Base-by-base conservation (phyloP, 495 filamentous ascomycete genomes). In the Aspergillus funiculosus region DNA sequence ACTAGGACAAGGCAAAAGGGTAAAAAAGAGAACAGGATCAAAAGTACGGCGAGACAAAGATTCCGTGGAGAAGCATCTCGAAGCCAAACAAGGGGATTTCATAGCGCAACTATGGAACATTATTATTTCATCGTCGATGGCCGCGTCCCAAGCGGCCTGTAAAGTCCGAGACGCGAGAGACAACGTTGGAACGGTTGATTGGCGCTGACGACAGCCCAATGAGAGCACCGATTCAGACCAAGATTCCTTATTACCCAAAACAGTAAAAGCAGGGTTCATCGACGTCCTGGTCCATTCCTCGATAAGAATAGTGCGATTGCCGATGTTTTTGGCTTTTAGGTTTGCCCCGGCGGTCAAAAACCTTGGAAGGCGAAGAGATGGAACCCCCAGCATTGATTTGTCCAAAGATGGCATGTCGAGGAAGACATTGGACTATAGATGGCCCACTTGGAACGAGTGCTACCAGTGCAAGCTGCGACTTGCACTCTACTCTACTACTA, bases 401-500 rank as follows among this genome's bases (percentile, higher is more conserved):
- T 50, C 46, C 42, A 30, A 50, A 54, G 37, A 50, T 10, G 52
- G 52, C 36, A 54, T 50, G 52, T 46, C 46, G 51, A 46, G 51
- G 31, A 46, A 31, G 27, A 11, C n/a, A n/a, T n/a, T n/a, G n/a
- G n/a, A n/a, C n/a, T n/a, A n/a, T n/a, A n/a, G n/a, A n/a, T n/a
- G n/a, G n/a, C n/a, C n/a, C n/a, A n/a, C n/a, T n/a, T n/a, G n/a
- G n/a, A n/a, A n/a, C n/a, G n/a, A n/a, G n/a, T n/a, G n/a, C n/a
- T n/a, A n/a, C n/a, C n/a, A n/a, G n/a, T n/a, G n/a, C 35, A 21
- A 9, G 17, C 35, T 10, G 15, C 35, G 9, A 21, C 17, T 21
- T 22, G 35, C 22, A 38, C 6, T 34, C 35, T 11, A 21, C 4
- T 17, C 13, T n/a, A n/a, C n/a, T n/a, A n/a, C n/a, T n/a, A n/a